phyloP scores from a whole-genome alignment of 345 rosid genomes.

The Salix caprea region DNA sequence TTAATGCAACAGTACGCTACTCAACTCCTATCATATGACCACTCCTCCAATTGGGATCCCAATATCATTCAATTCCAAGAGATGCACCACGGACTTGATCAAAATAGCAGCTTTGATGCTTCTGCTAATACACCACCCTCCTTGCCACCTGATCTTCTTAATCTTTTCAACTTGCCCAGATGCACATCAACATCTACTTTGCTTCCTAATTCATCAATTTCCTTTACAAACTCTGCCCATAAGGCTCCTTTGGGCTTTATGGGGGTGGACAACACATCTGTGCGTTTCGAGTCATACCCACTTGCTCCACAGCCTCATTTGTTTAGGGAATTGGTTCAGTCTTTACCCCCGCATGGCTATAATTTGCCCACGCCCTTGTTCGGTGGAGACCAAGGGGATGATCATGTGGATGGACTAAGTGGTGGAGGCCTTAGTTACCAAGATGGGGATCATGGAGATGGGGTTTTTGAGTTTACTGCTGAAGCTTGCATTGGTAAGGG shows the following conservation, averaged over 20 bases:
- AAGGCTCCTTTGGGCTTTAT: conserved; percentile 4
- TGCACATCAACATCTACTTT: conserved; percentile 33
- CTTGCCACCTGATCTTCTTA: conserved; percentile 54
- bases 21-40: conserved; percentile 20
- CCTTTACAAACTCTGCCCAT: conserved; percentile 27
- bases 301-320: conserved; percentile 63
- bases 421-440: conserved; percentile 18
- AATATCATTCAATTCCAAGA: conserved; percentile 15
- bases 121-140: background rate
- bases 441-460: conserved; percentile 32
- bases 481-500: conserved; percentile 42
- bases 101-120: conserved; percentile 1
- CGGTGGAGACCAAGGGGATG: conserved; percentile 28
- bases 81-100: conserved; percentile 17
- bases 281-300: conserved; percentile 43
- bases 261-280: conserved; percentile 29
- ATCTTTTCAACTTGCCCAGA: conserved; percentile 52
- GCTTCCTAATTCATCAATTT: conserved; percentile 40
- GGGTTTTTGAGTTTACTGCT: conserved; percentile 45
- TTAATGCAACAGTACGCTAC: conserved; percentile 31
- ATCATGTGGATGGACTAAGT: conserved; percentile 2
- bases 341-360: conserved; percentile 32
- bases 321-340: conserved; percentile 37
- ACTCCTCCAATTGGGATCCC: conserved; percentile 36
- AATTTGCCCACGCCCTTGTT: conserved; percentile 34